A percentile compares a stretch with the other conserved stretches of the same genome.
phyloP scores from a whole-genome alignment of 148 eudicot species.

The Heliamphora exappendiculata region DNA sequence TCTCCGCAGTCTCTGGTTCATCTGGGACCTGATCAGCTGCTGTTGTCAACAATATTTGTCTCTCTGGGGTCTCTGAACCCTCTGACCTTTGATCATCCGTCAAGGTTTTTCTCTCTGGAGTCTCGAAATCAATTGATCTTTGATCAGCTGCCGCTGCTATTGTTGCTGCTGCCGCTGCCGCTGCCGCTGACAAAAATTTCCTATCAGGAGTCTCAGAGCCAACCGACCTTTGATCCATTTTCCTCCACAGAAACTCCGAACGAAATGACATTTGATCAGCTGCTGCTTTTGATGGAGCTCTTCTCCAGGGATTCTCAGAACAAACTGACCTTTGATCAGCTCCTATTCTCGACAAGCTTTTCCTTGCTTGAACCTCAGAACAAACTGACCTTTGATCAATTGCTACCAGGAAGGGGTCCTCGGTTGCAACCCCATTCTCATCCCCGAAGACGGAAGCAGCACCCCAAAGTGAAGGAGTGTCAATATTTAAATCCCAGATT shows the following conservation, averaged over 20 bases:
- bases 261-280: slow-evolving; percentile 14
- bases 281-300: background rate
- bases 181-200: background rate
- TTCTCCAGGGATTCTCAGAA: slow-evolving; percentile 23
- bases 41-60: slow-evolving; percentile 13
- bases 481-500: slow-evolving; percentile 49
- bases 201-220: slow-evolving; percentile 16
- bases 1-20: background rate
- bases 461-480: slow-evolving; percentile 17
- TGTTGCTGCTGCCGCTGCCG: no score
- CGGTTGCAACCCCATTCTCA: slow-evolving; percentile 26
- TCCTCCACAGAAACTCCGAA: slow-evolving; percentile 25
- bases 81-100: slow-evolving; percentile 1
- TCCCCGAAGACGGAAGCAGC: slow-evolving; percentile 8
- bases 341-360: background rate
- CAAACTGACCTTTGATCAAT: slow-evolving; percentile 58
- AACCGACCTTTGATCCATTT: slow-evolving; percentile 3
- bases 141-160: slow-evolving; percentile 5
- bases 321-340: slow-evolving; percentile 31
- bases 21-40: slow-evolving; percentile 16
- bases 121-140: slow-evolving; percentile 3
- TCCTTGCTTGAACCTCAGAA: slow-evolving; percentile 36
- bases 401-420: slow-evolving; percentile 23
- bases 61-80: slow-evolving; percentile 28
- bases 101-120: slow-evolving; percentile 19